Conservation (phyloP, 805 yeast genomes). For the Metschnikowia sp. region DNA sequence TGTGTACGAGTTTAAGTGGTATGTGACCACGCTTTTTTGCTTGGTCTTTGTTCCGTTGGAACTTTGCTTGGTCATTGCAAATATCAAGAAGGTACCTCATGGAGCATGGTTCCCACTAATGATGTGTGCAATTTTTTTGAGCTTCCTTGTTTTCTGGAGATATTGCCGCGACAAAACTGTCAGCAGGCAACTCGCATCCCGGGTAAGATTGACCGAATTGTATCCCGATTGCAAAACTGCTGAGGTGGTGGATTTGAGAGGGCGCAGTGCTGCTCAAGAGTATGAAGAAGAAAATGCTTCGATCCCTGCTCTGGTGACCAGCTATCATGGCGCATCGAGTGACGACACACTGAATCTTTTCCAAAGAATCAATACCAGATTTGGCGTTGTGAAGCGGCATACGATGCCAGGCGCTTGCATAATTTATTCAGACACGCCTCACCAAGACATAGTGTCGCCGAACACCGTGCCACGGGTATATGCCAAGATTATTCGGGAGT, state of each 20-base stretch:
- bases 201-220: slow-evolving; percentile 34
- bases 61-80: slow-evolving; percentile 43
- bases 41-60: slow-evolving; percentile 47
- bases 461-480: slow-evolving; percentile 46
- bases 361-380: slow-evolving; percentile 18
- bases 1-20: slow-evolving; percentile 38
- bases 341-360: neutral
- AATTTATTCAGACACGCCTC: slow-evolving; percentile 37
- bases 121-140: slow-evolving; percentile 37
- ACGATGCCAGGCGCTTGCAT: slow-evolving; percentile 39
- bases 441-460: slow-evolving; percentile 37
- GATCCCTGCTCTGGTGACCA: slow-evolving; percentile 1
- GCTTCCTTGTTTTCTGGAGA: slow-evolving; percentile 46
- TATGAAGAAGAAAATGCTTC: neutral
- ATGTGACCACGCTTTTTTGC: slow-evolving; percentile 33
- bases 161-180: slow-evolving; percentile 43
- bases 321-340: neutral
- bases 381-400: slow-evolving; percentile 18
- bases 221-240: slow-evolving; percentile 25
- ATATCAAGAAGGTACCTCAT: slow-evolving; percentile 48
- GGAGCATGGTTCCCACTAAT: slow-evolving; percentile 64
- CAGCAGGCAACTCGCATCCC: slow-evolving; percentile 32
- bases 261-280: neutral
- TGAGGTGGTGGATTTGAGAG: slow-evolving; percentile 20
- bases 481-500: slow-evolving; percentile 34